Conservation (phyloP, 352 stramenopile species). For the Peronospora destructor region DNA sequence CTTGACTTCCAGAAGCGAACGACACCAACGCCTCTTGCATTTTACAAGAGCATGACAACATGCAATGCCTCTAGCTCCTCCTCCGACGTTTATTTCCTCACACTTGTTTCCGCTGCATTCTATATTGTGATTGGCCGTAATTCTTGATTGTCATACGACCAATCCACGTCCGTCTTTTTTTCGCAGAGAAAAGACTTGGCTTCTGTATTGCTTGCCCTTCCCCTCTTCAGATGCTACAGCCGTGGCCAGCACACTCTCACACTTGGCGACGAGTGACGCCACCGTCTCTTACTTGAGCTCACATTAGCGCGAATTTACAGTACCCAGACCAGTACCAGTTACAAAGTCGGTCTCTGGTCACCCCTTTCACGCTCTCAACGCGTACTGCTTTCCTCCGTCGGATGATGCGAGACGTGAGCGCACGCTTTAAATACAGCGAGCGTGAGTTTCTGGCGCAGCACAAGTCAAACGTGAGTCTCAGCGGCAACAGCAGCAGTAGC, state of each 20-base stretch:
- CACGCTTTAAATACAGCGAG: conserved; percentile 71
- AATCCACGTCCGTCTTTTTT: conserved; percentile 17
- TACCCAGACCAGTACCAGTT: conserved; percentile 4
- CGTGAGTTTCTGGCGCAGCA: conserved; percentile 24
- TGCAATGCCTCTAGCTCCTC: neutral
- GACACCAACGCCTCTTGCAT: neutral
- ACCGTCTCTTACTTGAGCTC: conserved; percentile 12
- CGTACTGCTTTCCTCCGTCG: conserved; percentile 4
- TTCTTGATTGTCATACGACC: conserved; percentile 4
- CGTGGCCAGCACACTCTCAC: conserved; percentile 20
- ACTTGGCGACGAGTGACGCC: conserved; percentile 28
- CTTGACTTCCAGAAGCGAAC: neutral
- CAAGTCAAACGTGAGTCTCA: conserved; percentile 9
- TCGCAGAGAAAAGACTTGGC: conserved; percentile 23
- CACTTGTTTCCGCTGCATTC: neutral
- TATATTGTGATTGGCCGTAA: conserved; percentile 7
- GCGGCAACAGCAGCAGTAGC: conserved; percentile 6
- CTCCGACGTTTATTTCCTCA: neutral
- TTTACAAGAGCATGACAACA: no score
- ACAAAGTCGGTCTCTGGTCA: neutral
- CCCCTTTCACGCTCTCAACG: neutral
- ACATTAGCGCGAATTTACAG: conserved; percentile 8
- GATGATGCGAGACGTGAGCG: conserved; percentile 60
- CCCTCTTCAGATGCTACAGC: conserved; percentile 16
- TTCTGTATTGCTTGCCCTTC: conserved; percentile 19